Evolutionary conservation across 1,139 yeast genomes (phyloP), one percentile per base, ranked within the genome.

Genomic region (Suhomyces wounanorum): DNA sequence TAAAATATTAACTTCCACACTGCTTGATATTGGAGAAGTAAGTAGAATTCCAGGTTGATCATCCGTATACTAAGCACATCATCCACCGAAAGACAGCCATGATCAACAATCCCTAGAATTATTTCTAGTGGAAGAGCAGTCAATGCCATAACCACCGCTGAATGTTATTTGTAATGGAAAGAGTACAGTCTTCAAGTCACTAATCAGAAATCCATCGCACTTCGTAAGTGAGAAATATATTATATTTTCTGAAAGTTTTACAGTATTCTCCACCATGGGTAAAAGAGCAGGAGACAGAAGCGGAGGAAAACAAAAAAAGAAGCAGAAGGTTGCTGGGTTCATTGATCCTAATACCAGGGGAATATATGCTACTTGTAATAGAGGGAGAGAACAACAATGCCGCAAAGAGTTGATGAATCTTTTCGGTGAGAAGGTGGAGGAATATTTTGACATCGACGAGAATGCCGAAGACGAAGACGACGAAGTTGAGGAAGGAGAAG

Each of bases 331-430:
- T 9, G 63, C 71, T 28, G 83, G 83, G 3, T 72, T 82, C 52
- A 65, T 84, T 21, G 97, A 90, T 61, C 96, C 97, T 0, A 84
- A 84, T 46, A 87, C 96, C 55, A 73, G 86, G 43, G 97, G 98
- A 1, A 75, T 89, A 1, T 94, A 86, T 68, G 96, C 91, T 21
- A 89, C 97, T 0, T 89, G 97, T 67, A 79, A 82, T 46, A 77
- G 96, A 59, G 87, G 89, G 42, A 83, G 85, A 57, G 97, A 92
- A 67, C 77, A 79, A 52, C 83, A 81, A 51, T 88, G 96, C 59
- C 81, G 85, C 18, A 82, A 83, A 53, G 98, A 92, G 66, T 72
- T 92, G 60, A 77, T 82, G 59, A 70, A 78, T 50, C 68, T 91
- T 36, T 79, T 92, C 50, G 63, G 70, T 49, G 78, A 81, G 47